phyloP scores from a whole-genome alignment of 768 basidiomycete species.

The Pulveroboletus sp. region DNA sequence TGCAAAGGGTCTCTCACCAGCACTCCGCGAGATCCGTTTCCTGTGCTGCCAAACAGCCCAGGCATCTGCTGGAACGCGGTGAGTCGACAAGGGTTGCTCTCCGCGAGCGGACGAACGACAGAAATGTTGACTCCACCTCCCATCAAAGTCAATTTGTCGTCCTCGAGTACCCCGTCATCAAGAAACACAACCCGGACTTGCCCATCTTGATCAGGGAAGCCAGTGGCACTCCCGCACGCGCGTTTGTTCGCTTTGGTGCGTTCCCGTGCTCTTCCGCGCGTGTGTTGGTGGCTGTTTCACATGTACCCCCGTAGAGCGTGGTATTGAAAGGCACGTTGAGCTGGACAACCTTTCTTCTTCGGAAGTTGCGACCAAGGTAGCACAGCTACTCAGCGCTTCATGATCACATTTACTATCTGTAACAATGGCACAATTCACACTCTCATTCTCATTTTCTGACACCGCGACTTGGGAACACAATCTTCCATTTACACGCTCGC shows the following conservation, averaged over 20 bases:
- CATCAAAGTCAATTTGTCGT: conserved; percentile 70
- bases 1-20: conserved; percentile 69
- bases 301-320: conserved; percentile 50
- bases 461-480: background rate
- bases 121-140: background rate
- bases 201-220: conserved; percentile 81
- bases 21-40: conserved; percentile 75
- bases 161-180: conserved; percentile 67
- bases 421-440: conserved; percentile 6
- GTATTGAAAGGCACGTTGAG: conserved; percentile 76
- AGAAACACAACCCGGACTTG: conserved; percentile 82
- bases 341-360: conserved; percentile 68
- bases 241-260: conserved; percentile 84
- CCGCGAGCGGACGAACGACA: background rate
- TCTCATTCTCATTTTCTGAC: background rate
- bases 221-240: conserved; percentile 70
- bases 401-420: conserved; percentile 9
- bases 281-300: conserved; percentile 16
- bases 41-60: conserved; percentile 73
- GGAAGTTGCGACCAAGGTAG: conserved; percentile 69
- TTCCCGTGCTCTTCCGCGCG: conserved; percentile 13
- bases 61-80: conserved; percentile 80
- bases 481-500: background rate
- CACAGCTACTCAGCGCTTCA: conserved; percentile 47
- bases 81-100: conserved; percentile 18